Evolutionary conservation across 306 rosid species (phyloP), one percentile per base, ranked within the genome.

Genomic region (Inga oerstediana): DNA sequence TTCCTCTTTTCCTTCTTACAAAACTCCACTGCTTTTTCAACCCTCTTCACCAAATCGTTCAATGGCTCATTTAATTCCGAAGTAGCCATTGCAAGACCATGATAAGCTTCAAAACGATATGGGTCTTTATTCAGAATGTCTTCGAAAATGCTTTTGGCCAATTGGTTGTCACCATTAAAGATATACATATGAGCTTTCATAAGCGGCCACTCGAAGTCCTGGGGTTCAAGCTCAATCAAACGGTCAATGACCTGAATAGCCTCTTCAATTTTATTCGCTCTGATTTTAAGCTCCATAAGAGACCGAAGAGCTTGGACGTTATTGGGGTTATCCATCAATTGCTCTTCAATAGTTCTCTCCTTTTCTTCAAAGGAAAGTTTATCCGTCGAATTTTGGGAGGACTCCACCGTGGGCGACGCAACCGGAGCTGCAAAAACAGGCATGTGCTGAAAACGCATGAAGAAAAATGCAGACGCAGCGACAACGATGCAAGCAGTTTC

Each of bases 71-170:
- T 85, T 5, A 85, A 77, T 8, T 94, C 88, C 2, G 92, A 84
- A 0, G 89, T 80, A 35, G 89, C 86, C 98, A 97, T 97, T 4
- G 92, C 97, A 35, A 97, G 97, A 37, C 99, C 99, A 27, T 94
- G 98, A 70, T 81, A 97, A 12, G 98, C 99, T 80, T 97, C 98
- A 0, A 94, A 88, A 4, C 91, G 90, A 65, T 89, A 84, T 7
- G 98, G 97, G 67, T 97, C 97, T 41, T 83, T 90, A 77, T 72
- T 75, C 52, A 97, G 84, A 71, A 97, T 87, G 46, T 87, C 90
- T 68, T 97, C 97, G 70, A 97, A 97, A 72, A 80, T 82, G 2
- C 41, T 54, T 17, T 54, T 85, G 0, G 98, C 98, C 9, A 78
- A n/a, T 4, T 81, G 91, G 0, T 77, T 52, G 65, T 92, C 81